A percentile compares a stretch with the other conserved stretches of the same genome.
Evolutionary conservation across 2,329 filamentous ascomycete genomes (phyloP).

Genomic region (Knufia petricola): DNA sequence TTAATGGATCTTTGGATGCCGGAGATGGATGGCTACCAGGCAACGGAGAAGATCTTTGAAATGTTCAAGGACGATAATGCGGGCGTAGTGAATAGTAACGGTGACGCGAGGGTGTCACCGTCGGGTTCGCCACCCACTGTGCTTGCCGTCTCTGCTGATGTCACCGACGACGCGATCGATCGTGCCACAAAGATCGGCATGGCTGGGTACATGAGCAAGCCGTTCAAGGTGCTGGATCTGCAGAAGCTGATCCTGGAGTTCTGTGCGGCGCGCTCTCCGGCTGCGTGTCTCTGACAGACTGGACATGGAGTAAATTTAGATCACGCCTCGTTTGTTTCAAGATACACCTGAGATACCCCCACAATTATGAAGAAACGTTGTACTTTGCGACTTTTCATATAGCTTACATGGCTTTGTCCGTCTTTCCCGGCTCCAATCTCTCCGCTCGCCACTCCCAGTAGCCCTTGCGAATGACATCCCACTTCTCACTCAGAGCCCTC

Average conservation of each 20-base stretch:
- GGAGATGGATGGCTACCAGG: slow-evolving; percentile 62
- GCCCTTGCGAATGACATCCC: slow-evolving; percentile 80
- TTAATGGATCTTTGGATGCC: slow-evolving; percentile 74
- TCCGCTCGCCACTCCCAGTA: slow-evolving; percentile 64
- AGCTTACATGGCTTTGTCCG: not conserved
- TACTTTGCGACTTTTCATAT: too few species aligned
- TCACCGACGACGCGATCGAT: slow-evolving; percentile 53
- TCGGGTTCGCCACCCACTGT: slow-evolving; percentile 38
- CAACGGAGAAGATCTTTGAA: slow-evolving; percentile 51
- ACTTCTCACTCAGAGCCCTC: slow-evolving; percentile 66
- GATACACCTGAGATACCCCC: too few species aligned
- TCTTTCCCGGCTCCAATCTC: not conserved
- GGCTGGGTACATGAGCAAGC: slow-evolving; percentile 60
- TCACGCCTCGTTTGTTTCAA: too few species aligned
- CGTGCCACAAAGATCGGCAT: slow-evolving; percentile 54
- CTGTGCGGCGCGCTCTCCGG: slow-evolving; percentile 25
- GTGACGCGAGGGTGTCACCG: slow-evolving; percentile 15
- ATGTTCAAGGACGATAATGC: slow-evolving; percentile 36
- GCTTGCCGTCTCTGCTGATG: slow-evolving; percentile 57
- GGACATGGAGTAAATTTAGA: too few species aligned
- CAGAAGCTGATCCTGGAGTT: slow-evolving; percentile 49
- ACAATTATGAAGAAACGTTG: too few species aligned
- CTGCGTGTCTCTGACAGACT: too few species aligned
- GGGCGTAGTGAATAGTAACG: not conserved
- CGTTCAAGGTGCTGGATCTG: slow-evolving; percentile 54